Conservation (phyloP, 345 rosid genomes). For the Xanthoceras sorbifolium region DNA sequence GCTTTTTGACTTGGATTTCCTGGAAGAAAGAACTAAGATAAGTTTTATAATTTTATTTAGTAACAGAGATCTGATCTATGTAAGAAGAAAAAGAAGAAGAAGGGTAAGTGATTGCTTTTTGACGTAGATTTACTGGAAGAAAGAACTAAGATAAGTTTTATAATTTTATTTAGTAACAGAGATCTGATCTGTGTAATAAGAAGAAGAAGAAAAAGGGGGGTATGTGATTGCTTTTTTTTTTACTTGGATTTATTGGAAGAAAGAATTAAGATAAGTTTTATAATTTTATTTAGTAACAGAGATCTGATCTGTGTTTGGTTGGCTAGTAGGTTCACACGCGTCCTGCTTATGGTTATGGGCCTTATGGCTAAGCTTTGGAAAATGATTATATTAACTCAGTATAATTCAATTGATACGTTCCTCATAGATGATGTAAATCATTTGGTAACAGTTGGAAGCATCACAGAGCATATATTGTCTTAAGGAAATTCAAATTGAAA, state of each 20-base stretch:
- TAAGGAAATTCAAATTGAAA: not conserved
- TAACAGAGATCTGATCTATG: too few relatives aligned
- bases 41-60: too few relatives aligned
- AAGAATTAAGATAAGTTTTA: not conserved
- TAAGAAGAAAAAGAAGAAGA: too few relatives aligned
- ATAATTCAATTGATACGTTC: not conserved
- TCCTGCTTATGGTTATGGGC: not conserved
- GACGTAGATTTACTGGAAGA: not conserved
- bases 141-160: too few relatives aligned
- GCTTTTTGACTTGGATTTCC: not conserved
- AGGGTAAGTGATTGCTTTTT: slow-evolving; percentile 51
- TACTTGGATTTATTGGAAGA: not conserved
- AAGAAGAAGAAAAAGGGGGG: too few relatives aligned
- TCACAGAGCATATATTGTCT: not conserved
- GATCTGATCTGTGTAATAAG: too few relatives aligned
- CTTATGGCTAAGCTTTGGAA: not conserved
- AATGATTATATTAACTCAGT: not conserved
- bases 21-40: too few relatives aligned
- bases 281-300: too few relatives aligned
- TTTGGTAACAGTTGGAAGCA: not conserved
- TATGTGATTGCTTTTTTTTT: slow-evolving; percentile 28
- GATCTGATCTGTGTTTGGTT: not conserved
- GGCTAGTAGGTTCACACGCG: not conserved
- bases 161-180: too few relatives aligned
- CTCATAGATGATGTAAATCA: not conserved